phyloP scores from a whole-genome alignment of 73 alveolate species.

The Tetrahymena borealis region DNA sequence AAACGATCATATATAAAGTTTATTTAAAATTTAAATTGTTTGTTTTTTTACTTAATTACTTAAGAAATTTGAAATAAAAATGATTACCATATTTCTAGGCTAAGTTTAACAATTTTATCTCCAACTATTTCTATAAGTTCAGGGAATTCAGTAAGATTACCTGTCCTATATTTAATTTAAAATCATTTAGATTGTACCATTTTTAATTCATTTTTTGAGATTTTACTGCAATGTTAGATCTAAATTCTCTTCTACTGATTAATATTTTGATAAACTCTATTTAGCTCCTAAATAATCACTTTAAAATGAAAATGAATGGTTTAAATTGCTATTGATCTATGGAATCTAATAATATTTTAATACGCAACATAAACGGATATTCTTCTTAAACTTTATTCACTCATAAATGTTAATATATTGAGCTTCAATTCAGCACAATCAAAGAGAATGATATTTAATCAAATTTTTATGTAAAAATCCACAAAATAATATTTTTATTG shows the following conservation, averaged over 20 bases:
- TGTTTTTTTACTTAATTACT: too few relatives aligned
- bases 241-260: background rate
- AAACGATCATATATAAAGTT: too few relatives aligned
- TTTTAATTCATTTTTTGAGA: background rate
- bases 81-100: background rate
- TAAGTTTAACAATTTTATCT: background rate
- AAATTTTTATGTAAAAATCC: too few relatives aligned
- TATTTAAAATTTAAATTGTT: too few relatives aligned
- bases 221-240: background rate
- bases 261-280: background rate
- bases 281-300: background rate
- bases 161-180: background rate
- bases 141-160: background rate
- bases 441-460: too few relatives aligned
- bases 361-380: background rate
- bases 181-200: background rate
- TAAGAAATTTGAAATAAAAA: too few relatives aligned
- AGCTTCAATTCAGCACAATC: too few relatives aligned
- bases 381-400: background rate
- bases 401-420: too few relatives aligned
- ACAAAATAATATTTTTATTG: too few relatives aligned
- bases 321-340: background rate
- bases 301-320: background rate
- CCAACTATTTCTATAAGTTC: background rate
- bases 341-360: background rate